Conservation (phyloP, 73 alveolate genomes). For the Paramecium sexaurelia region DNA sequence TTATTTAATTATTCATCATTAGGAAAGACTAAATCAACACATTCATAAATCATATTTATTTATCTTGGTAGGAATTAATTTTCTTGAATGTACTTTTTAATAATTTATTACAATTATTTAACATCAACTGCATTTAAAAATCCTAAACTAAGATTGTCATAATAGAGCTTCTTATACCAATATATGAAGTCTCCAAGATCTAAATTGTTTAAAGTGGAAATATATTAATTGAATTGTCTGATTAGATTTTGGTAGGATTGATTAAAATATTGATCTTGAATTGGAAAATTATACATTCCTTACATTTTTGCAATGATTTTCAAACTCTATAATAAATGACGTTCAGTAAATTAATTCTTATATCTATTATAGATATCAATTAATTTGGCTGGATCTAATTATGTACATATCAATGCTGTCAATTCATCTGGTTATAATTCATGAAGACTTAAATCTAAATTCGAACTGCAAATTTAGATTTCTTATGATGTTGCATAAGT, state of each 20-base stretch:
- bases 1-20: not conserved
- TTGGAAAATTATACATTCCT: not conserved
- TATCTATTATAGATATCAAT: not conserved
- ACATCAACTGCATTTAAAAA: not conserved
- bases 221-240: not conserved
- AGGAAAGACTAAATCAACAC: not conserved
- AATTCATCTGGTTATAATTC: not conserved
- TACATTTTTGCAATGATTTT: not conserved
- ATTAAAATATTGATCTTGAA: not conserved
- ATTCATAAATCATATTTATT: conserved; percentile 19
- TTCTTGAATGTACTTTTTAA: not conserved
- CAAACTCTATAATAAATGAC: not conserved
- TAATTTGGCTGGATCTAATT: not conserved
- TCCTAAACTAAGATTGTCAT: not conserved
- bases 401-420: not conserved
- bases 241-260: not conserved
- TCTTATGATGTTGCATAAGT: not conserved
- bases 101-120: not conserved
- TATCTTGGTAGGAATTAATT: conserved; percentile 27
- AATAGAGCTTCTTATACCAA: not conserved
- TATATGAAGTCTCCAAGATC: not conserved
- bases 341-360: not conserved
- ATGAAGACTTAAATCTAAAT: not conserved
- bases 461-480: not conserved
- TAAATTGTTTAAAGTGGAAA: not conserved